phyloP scores from a whole-genome alignment of 2,329 filamentous ascomycete species.

The Hymenotorrendiella dingleyae region DNA sequence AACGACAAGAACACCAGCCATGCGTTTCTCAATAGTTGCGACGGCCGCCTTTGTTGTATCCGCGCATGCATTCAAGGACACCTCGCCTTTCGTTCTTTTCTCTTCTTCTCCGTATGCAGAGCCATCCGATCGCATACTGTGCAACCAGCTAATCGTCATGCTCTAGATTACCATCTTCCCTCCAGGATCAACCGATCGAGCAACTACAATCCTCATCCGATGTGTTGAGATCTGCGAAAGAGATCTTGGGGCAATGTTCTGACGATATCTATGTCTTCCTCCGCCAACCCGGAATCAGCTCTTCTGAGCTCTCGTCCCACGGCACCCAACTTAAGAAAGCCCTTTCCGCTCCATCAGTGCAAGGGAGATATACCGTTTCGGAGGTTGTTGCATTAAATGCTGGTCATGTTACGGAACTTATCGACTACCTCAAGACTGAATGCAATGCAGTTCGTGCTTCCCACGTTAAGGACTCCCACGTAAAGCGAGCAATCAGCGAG shows the following conservation, averaged over 20 bases:
- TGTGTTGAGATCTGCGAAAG: constrained; percentile 18
- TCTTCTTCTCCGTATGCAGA: constrained; percentile 47
- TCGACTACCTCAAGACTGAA: constrained; percentile 38
- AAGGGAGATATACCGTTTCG: constrained; percentile 35
- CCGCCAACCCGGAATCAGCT: constrained; percentile 68
- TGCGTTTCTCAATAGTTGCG: constrained; percentile 50
- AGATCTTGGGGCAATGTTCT: constrained; percentile 61
- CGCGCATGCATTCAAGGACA: constrained; percentile 72
- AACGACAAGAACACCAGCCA: constrained; percentile 31
- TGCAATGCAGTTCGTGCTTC: constrained; percentile 35
- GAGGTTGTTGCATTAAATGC: constrained; percentile 48
- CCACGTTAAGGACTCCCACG: neutral
- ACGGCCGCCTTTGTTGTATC: constrained; percentile 50
- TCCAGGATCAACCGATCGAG: constrained; percentile 9
- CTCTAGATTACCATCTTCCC: constrained; percentile 15
- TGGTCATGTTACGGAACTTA: constrained; percentile 37
- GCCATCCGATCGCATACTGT: neutral
- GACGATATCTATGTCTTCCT: constrained; percentile 73
- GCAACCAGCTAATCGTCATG: neutral
- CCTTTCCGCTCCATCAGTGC: constrained; percentile 12
- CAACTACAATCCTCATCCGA: constrained; percentile 21
- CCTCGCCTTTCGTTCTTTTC: constrained; percentile 83
- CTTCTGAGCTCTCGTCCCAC: constrained; percentile 56
- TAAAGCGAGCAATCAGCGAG: constrained; percentile 1
- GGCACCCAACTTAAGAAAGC: constrained; percentile 43